Evolutionary conservation across 148 eudicot genomes (phyloP).

Genomic region (Dianthus caryophyllus): DNA sequence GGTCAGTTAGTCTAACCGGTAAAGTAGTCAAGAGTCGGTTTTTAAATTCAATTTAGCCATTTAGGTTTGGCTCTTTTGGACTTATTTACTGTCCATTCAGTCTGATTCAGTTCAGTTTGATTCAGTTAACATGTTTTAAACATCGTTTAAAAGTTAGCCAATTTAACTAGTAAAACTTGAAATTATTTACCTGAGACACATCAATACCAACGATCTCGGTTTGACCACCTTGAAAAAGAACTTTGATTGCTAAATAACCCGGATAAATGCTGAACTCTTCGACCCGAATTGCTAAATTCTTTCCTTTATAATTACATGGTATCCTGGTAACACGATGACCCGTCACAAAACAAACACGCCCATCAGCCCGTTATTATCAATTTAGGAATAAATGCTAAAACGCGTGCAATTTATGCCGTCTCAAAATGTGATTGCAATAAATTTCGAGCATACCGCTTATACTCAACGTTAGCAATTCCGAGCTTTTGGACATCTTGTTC

Average conservation of each 20-base stretch:
- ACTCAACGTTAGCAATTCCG: slow-evolving; percentile 33
- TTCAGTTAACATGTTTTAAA: too few relatives aligned
- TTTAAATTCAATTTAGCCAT: too few relatives aligned
- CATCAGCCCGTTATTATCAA: neutral
- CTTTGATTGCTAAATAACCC: slow-evolving; percentile 57
- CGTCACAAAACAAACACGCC: neutral
- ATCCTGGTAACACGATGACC: slow-evolving; percentile 36
- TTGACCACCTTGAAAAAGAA: slow-evolving; percentile 90
- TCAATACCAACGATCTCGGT: slow-evolving; percentile 72
- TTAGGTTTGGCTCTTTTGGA: too few relatives aligned
- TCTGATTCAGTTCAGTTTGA: too few relatives aligned
- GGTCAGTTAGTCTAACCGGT: too few relatives aligned
- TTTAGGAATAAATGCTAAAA: neutral
- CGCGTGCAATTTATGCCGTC: neutral
- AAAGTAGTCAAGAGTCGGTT: too few relatives aligned
- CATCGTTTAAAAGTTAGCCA: too few relatives aligned
- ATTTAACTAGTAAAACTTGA: too few relatives aligned
- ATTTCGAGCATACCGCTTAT: slow-evolving; percentile 19
- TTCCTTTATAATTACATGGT: slow-evolving; percentile 63
- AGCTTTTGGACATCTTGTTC: slow-evolving; percentile 38
- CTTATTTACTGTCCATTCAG: too few relatives aligned
- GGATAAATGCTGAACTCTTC: slow-evolving; percentile 66
- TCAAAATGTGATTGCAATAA: neutral
- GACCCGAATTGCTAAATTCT: slow-evolving; percentile 59
- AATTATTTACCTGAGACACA: slow-evolving; percentile 59